phyloP scores from a whole-genome alignment of 2,329 filamentous ascomycete genomes.

The Coniella vitis region DNA sequence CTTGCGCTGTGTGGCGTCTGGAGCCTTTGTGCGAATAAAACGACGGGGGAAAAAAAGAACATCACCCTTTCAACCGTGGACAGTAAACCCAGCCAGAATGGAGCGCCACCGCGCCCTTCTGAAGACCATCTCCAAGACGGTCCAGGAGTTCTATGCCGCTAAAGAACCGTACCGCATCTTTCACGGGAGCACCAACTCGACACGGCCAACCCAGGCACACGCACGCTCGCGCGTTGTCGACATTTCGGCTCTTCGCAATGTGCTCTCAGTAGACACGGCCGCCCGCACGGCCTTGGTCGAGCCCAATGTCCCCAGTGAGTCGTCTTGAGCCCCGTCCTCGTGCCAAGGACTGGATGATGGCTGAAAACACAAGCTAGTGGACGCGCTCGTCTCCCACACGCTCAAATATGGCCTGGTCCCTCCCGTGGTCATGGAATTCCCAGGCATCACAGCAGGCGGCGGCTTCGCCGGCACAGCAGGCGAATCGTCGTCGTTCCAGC shows the following conservation, averaged over 20 bases:
- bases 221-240: slow-evolving; percentile 48
- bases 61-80: too few relatives aligned
- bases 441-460: slow-evolving; percentile 67
- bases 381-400: slow-evolving; percentile 59
- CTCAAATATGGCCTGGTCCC: slow-evolving; percentile 60
- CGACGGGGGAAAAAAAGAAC: too few relatives aligned
- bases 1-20: too few relatives aligned
- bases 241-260: slow-evolving; percentile 56
- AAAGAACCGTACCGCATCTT: slow-evolving; percentile 62
- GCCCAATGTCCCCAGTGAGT: slow-evolving; percentile 52
- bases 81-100: slow-evolving; percentile 28
- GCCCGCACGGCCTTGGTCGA: slow-evolving; percentile 59
- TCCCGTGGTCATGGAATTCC: slow-evolving; percentile 70
- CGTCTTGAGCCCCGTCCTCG: too few relatives aligned
- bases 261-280: slow-evolving; percentile 54
- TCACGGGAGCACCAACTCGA: slow-evolving; percentile 73
- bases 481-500: slow-evolving; percentile 62
- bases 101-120: slow-evolving; percentile 45
- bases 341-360: too few relatives aligned
- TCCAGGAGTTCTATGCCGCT: slow-evolving; percentile 41
- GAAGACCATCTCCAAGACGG: slow-evolving; percentile 38
- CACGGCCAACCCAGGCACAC: slow-evolving; percentile 44
- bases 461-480: slow-evolving; percentile 65
- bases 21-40: too few relatives aligned
- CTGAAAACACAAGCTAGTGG: slow-evolving; percentile 42